Evolutionary conservation across 2,329 filamentous ascomycete species (phyloP).

Genomic region (Monosporascus sp.): DNA sequence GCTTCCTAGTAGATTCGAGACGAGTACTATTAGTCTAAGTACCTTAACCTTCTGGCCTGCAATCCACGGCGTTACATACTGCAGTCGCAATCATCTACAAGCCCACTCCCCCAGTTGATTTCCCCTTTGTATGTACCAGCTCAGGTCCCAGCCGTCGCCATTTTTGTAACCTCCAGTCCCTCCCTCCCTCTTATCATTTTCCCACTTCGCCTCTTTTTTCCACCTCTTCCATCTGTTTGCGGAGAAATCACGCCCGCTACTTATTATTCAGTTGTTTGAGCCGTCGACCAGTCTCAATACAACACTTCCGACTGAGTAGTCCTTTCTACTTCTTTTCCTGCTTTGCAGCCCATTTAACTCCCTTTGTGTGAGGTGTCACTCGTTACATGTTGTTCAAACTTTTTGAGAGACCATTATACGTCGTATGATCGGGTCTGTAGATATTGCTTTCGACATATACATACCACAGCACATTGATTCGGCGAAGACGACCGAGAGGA

Average conservation of each 20-base stretch:
- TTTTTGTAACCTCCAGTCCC: not conserved
- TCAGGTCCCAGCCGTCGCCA: not conserved
- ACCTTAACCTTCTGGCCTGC: too few relatives aligned
- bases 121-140: not conserved
- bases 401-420: constrained; percentile 1
- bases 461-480: not conserved
- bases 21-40: too few relatives aligned
- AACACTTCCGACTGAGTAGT: constrained; percentile 6
- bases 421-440: not conserved
- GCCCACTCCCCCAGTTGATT: not conserved
- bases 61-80: too few relatives aligned
- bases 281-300: not conserved
- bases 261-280: not conserved
- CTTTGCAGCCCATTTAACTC: constrained; percentile 8
- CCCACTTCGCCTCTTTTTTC: not conserved
- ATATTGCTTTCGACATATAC: not conserved
- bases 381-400: constrained; percentile 13
- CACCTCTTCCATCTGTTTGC: not conserved
- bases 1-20: too few relatives aligned
- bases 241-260: not conserved
- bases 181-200: not conserved
- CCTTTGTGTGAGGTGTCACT: constrained; percentile 14
- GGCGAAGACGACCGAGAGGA: not conserved
- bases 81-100: not conserved
- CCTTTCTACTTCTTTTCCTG: constrained; percentile 9